Evolutionary conservation across 768 basidiomycete species (phyloP).

Genomic region (Galerina marginata): DNA sequence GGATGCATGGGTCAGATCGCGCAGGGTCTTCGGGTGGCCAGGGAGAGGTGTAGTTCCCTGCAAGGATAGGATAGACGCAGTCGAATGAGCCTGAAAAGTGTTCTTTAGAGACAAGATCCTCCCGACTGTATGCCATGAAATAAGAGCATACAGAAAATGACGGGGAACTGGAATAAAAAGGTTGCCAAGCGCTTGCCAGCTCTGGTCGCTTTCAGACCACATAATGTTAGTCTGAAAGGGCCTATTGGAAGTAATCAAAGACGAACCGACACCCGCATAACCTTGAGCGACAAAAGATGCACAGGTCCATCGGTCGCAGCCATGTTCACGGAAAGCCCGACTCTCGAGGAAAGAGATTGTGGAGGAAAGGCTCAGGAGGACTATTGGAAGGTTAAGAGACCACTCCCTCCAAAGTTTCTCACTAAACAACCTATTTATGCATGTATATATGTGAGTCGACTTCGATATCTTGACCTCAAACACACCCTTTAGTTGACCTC

Average conservation of each 20-base stretch:
- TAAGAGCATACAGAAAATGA: slow-evolving; percentile 67
- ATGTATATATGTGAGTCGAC: no score
- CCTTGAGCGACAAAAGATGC: slow-evolving; percentile 80
- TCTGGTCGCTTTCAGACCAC: slow-evolving; percentile 63
- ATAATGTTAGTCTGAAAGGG: slow-evolving; percentile 13
- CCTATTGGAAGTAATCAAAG: slow-evolving; percentile 12
- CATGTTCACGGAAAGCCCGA: slow-evolving; percentile 27
- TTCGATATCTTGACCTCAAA: no score
- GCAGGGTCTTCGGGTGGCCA: slow-evolving; percentile 82
- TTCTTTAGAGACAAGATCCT: neutral
- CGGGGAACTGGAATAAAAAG: slow-evolving; percentile 80
- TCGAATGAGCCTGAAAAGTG: slow-evolving; percentile 63
- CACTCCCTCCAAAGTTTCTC: no score
- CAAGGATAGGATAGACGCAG: slow-evolving; percentile 76
- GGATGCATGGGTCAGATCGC: slow-evolving; percentile 80
- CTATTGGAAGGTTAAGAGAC: no score
- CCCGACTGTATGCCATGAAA: neutral
- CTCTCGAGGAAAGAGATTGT: neutral
- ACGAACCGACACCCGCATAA: slow-evolving; percentile 88
- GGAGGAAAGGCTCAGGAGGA: no score
- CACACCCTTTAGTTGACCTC: no score
- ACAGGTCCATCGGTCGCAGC: slow-evolving; percentile 54
- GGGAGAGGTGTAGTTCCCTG: slow-evolving; percentile 73
- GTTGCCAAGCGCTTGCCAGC: slow-evolving; percentile 79
- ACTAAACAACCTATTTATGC: no score